Evolutionary conservation across 73 alveolate genomes (phyloP), one percentile per base, ranked within the genome.

Genomic region (Paramecium caudatum): DNA sequence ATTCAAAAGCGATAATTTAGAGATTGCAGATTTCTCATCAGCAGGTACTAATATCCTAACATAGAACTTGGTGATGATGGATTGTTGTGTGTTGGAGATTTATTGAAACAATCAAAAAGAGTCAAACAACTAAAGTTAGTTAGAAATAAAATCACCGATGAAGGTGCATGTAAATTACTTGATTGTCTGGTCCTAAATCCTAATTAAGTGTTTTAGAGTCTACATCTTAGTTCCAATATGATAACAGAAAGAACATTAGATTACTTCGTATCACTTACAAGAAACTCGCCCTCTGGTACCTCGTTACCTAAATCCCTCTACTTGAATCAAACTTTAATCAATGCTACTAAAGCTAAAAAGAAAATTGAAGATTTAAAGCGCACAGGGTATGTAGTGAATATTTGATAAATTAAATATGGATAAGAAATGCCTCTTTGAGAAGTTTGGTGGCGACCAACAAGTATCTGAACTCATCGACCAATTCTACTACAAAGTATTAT

Each of bases 41-140:
- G 88, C 88, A 74, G 88, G 88, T 74, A 74, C 16, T 21, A 41
- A 8, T 36, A 37, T 37, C 36, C 43, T 4, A 16, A 3, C 17
- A 10, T 55, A 74, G 88, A 74, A 74, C 43, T 74, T 21, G 69
- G 68, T 21, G 88, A 74, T 74, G 88, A 74, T 10, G 88, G 88
- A 74, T 23, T 45, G 21, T 41, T n/a, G 9, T 43, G 9, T 74
- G 5, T 74, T 3, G 62, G 88, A 1, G 88, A 74, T 3, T 15
- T 41, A 34, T 34, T 74, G 7, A 37, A 45, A 19, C 19, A 16
- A n/a, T 37, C 69, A 1, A 74, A 74, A 23, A 37, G 47, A 74
- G 88, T 74, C 27, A 74, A 74, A 39, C 15, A 74, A 74, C 65
- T 74, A 8, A 74, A 74, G 43, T 74, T 74, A 74, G 88, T 74